phyloP scores from a whole-genome alignment of 2,329 filamentous ascomycete genomes.

The Cladophialophora bantiana region DNA sequence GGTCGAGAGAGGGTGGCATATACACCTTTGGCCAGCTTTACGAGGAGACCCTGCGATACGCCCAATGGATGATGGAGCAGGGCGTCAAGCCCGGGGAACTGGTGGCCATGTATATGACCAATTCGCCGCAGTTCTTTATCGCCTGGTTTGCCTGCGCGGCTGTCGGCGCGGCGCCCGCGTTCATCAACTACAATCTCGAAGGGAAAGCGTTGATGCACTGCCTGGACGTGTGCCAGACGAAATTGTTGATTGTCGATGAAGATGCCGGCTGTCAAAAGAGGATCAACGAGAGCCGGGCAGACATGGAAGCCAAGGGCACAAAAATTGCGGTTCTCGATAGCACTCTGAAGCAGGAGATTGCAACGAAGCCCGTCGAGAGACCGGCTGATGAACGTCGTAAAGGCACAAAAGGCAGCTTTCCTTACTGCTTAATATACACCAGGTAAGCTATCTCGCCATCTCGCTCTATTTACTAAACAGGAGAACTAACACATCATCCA shows the following conservation, averaged over 20 bases:
- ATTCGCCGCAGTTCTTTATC: conserved; percentile 71
- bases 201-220: conserved; percentile 71
- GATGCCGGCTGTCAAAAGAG: conserved; percentile 61
- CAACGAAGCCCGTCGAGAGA: conserved; percentile 56
- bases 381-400: conserved; percentile 64
- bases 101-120: conserved; percentile 71
- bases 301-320: conserved; percentile 60
- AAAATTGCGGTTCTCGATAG: conserved; percentile 66
- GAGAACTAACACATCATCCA: neutral
- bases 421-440: conserved; percentile 74
- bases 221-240: conserved; percentile 63
- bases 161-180: conserved; percentile 71
- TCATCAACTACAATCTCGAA: conserved; percentile 71
- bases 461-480: neutral
- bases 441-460: conserved; percentile 48
- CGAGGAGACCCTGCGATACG: conserved; percentile 66
- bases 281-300: conserved; percentile 59
- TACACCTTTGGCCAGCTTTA: conserved; percentile 67
- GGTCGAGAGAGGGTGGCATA: conserved; percentile 65
- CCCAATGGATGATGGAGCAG: conserved; percentile 65
- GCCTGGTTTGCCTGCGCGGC: conserved; percentile 70
- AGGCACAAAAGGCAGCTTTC: conserved; percentile 59
- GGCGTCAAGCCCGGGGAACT: conserved; percentile 67
- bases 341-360: conserved; percentile 56
- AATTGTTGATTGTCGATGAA: conserved; percentile 66